Conservation (phyloP, 495 filamentous ascomycete genomes). For the Parathielavia hyrcaniae region DNA sequence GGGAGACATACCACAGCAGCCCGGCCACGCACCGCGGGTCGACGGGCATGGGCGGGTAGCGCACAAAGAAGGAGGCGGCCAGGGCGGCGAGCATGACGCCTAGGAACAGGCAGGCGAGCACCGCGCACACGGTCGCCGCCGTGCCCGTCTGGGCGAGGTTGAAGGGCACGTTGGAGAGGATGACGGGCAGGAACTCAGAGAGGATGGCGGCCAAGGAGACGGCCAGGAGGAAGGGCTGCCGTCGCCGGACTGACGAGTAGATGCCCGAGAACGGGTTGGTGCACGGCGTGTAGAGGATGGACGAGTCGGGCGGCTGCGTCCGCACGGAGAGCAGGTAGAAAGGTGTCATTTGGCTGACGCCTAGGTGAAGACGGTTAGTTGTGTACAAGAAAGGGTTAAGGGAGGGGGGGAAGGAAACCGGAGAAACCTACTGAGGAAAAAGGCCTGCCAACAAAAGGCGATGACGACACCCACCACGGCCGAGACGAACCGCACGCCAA, state of each 20-base stretch:
- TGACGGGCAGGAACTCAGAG: conserved; percentile 32
- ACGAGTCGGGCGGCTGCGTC: conserved; percentile 21
- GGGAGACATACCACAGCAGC: conserved; percentile 31
- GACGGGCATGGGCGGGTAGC: conserved; percentile 35
- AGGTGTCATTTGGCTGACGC: conserved; percentile 31
- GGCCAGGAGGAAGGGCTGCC: conserved; percentile 22
- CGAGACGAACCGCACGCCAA: conserved; percentile 35
- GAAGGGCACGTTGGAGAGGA: conserved; percentile 35
- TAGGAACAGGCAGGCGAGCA: conserved; percentile 22
- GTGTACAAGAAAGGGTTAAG: neutral
- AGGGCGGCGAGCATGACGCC: conserved; percentile 25
- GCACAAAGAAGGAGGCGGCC: conserved; percentile 24
- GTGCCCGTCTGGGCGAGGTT: conserved; percentile 27
- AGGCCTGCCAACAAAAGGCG: conserved; percentile 33
- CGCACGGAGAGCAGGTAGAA: conserved; percentile 25
- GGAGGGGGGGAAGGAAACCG: neutral
- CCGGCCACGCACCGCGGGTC: conserved; percentile 33
- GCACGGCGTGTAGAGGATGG: conserved; percentile 27
- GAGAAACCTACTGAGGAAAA: conserved; percentile 27
- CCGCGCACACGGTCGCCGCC: conserved; percentile 27
- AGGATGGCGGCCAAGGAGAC: conserved; percentile 26
- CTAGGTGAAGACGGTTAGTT: conserved; percentile 16
- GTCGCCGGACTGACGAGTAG: conserved; percentile 24
- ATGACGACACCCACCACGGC: conserved; percentile 32
- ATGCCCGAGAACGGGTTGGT: conserved; percentile 35